Conservation (phyloP, 2,329 filamentous ascomycete genomes). For the Fusarium penzigii region DNA sequence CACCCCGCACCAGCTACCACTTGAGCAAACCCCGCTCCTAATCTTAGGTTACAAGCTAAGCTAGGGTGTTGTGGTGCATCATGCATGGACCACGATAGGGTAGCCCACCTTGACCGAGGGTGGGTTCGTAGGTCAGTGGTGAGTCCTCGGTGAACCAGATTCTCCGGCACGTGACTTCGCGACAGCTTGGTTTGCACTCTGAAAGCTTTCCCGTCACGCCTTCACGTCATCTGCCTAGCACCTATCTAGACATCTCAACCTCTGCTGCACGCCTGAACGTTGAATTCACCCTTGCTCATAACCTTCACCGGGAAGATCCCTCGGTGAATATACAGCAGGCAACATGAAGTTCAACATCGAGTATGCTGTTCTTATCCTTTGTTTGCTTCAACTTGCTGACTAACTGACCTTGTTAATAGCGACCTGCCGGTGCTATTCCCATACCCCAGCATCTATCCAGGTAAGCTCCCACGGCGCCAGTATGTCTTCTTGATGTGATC, state of each 20-base stretch:
- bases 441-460: slow-evolving; percentile 60
- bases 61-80: no score
- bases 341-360: slow-evolving; percentile 56
- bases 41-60: no score
- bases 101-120: no score
- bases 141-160: slow-evolving; percentile 9
- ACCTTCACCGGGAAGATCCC: slow-evolving; percentile 17
- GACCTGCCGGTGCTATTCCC: slow-evolving; percentile 60
- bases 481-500: not conserved
- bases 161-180: slow-evolving; percentile 33
- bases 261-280: not conserved
- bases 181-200: slow-evolving; percentile 22
- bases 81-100: not conserved
- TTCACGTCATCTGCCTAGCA: slow-evolving; percentile 16
- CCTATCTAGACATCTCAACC: not conserved
- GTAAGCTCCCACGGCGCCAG: slow-evolving; percentile 33
- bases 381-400: not conserved
- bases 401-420: slow-evolving; percentile 34
- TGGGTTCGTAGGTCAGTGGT: not conserved
- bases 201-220: slow-evolving; percentile 25
- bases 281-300: slow-evolving; percentile 6
- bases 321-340: slow-evolving; percentile 18
- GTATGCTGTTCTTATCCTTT: slow-evolving; percentile 31
- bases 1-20: no score
- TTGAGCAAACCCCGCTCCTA: no score